phyloP scores from a whole-genome alignment of 768 basidiomycete species.

The Suillus subluteus region DNA sequence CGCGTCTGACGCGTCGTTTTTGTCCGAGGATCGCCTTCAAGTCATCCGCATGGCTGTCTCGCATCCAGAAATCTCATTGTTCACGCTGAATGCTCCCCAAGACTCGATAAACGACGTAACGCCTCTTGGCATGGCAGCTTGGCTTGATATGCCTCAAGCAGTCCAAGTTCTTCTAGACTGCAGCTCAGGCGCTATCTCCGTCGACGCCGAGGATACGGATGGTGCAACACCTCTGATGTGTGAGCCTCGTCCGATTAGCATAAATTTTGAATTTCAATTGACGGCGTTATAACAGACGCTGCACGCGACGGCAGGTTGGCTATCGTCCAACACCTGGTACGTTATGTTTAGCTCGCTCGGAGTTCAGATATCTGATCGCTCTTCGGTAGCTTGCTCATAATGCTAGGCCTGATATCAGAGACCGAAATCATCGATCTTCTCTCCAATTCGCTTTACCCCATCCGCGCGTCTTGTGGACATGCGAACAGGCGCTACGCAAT shows the following conservation, averaged over 20 bases:
- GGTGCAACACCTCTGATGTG: slow-evolving; percentile 87
- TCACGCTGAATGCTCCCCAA: slow-evolving; percentile 76
- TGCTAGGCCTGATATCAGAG: slow-evolving; percentile 73
- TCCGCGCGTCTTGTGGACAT: slow-evolving; percentile 67
- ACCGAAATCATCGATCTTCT: slow-evolving; percentile 71
- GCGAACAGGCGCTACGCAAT: slow-evolving; percentile 65
- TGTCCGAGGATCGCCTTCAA: slow-evolving; percentile 58
- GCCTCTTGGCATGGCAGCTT: slow-evolving; percentile 78
- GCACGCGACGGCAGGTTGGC: slow-evolving; percentile 71
- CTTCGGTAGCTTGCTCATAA: slow-evolving; percentile 56
- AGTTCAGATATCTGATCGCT: slow-evolving; percentile 14
- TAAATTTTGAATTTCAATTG: slow-evolving; percentile 10
- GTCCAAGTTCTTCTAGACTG: slow-evolving; percentile 69
- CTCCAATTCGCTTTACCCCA: slow-evolving; percentile 70
- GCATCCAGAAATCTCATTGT: slow-evolving; percentile 63
- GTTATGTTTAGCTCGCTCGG: slow-evolving; percentile 27
- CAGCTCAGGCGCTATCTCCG: slow-evolving; percentile 63
- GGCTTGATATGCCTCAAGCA: slow-evolving; percentile 65
- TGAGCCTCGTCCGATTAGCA: slow-evolving; percentile 41
- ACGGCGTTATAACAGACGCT: slow-evolving; percentile 55
- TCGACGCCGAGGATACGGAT: slow-evolving; percentile 74
- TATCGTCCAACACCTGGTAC: slow-evolving; percentile 68
- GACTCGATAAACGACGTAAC: slow-evolving; percentile 72
- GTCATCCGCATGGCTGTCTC: slow-evolving; percentile 58
- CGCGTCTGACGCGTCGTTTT: slow-evolving; percentile 71